Base-by-base conservation (phyloP, 176 grass and related monocot species). In the Thinopyrum elongatum region DNA sequence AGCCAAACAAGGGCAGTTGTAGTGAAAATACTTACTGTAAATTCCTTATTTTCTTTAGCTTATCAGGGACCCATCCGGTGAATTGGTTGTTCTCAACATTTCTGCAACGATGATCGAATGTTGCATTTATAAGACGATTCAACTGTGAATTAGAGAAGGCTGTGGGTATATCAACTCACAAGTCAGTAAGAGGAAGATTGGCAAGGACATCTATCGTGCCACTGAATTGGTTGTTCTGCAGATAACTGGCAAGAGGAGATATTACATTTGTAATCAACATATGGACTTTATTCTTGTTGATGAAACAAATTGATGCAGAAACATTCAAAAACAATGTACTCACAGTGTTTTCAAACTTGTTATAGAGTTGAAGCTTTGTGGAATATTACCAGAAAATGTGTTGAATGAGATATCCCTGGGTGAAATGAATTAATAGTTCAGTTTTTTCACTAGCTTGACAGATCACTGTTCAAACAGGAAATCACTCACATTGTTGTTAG, bases 141-240 rank as follows among this genome's bases (percentile, higher is more conserved):
- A 49, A 33, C 19, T 35, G 63, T 19, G 14, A 80, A 77, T 19
- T 31, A 39, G 28, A 65, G 13, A 30, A 59, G 28, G 31, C 8
- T 21, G 12, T 77, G 64, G 76, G 44, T 47, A 77, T 73, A 61
- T 64, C 35, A 80, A 92, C 92, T 94, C 86, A 98, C 97, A 98
- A 82, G 46, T 95, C 82, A 68, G 88, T 82, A 70, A 98, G 97
- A 71, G 92, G 97, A 82, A 98, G 90, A 91, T 88, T 31, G 33
- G 90, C 80, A 31, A 98, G 88, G 69, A 98, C 79, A 86, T 98
- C 83, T 88, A 96, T 94, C 39, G 88, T 77, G 62, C 94, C 97
- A n/a, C 41, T 94, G 64, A 98, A 87, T 91, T 89, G 91, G 84
- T 98, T 98, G 72, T 95, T 96, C 86, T 98, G 92, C 89, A 98